Base-by-base conservation (phyloP, 352 stramenopile genomes). In the Phytophthora meadii region DNA sequence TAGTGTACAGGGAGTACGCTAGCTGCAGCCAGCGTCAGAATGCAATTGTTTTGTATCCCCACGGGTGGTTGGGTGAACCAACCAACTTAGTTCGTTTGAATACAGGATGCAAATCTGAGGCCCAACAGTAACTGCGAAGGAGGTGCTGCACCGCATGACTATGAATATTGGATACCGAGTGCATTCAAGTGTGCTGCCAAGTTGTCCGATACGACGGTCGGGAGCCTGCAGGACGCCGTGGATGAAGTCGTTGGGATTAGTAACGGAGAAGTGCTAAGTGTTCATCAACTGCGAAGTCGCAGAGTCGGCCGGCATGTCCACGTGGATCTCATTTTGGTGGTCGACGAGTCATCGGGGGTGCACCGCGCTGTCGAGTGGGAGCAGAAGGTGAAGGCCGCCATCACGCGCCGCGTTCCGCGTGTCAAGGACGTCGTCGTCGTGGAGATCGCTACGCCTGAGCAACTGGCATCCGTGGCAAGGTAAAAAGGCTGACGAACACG, bases 71-170 rank as follows among this genome's bases (percentile, higher is more conserved):
- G 15, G 25, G 0, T 22, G 19, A 22, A 22, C 19, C 19, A 22
- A 22, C 19, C 19, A 22, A 22, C 19, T 22, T 22, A 1, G 19
- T 28, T 19, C 22, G 17, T 49, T 22, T 48, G 19, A 48, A 48
- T 51, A 5, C 25, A 51, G 19, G 15, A 12, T 3, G n/a, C 37
- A 36, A 36, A 36, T 36, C 30, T 36, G 8, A 36, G 30, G 9
- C 40, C 7, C 40, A 12, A 97, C 89, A 4, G 93, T 98, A 39
- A 74, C 76, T 0, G 87, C 88, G 9, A 98, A 98, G 52, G 95
- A 98, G 68, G 92, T 77, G 61, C 62, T 99, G 30, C 98, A 91
- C 73, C 91, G 94, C 10, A 88, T 89, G 15, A 99, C 96, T 5
- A 88, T 90, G n/a, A 68, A 58, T 15, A 89, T 99, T 4, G 97